phyloP scores from a whole-genome alignment of 2,329 filamentous ascomycete genomes.

The Aspergillus sp. region DNA sequence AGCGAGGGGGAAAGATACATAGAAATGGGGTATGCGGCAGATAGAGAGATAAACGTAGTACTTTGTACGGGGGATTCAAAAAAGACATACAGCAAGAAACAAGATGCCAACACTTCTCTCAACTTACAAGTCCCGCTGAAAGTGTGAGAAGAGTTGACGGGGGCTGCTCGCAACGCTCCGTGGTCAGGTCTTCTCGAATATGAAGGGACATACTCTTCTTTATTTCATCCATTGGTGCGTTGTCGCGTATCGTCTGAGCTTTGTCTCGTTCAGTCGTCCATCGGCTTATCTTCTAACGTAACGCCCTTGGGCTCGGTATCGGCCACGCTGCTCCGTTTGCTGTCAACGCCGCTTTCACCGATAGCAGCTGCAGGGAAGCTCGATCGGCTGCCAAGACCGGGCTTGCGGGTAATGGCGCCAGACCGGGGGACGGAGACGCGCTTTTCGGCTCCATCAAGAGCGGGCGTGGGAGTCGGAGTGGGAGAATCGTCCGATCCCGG shows the following conservation, averaged over 20 bases:
- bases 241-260: background rate
- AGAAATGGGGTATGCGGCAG: slow-evolving; percentile 5
- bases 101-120: slow-evolving; percentile 3
- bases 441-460: slow-evolving; percentile 51
- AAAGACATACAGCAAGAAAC: slow-evolving; percentile 2
- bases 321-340: slow-evolving; percentile 35
- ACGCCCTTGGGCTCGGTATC: slow-evolving; percentile 52
- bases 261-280: slow-evolving; percentile 56
- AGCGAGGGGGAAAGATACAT: background rate
- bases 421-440: slow-evolving; percentile 62
- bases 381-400: slow-evolving; percentile 45
- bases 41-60: background rate
- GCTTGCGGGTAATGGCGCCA: slow-evolving; percentile 46
- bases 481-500: slow-evolving; percentile 33
- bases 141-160: slow-evolving; percentile 3
- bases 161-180: background rate
- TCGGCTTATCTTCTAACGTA: slow-evolving; percentile 70
- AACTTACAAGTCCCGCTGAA: slow-evolving; percentile 15
- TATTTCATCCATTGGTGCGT: background rate
- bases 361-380: slow-evolving; percentile 26
- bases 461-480: slow-evolving; percentile 31
- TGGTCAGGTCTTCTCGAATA: no score
- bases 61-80: slow-evolving; percentile 2
- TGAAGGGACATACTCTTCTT: background rate
- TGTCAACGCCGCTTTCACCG: slow-evolving; percentile 24